Evolutionary conservation across 352 stramenopile species (phyloP), one percentile per base, ranked within the genome.

Genomic region (Globisporangium paroecandrum): DNA sequence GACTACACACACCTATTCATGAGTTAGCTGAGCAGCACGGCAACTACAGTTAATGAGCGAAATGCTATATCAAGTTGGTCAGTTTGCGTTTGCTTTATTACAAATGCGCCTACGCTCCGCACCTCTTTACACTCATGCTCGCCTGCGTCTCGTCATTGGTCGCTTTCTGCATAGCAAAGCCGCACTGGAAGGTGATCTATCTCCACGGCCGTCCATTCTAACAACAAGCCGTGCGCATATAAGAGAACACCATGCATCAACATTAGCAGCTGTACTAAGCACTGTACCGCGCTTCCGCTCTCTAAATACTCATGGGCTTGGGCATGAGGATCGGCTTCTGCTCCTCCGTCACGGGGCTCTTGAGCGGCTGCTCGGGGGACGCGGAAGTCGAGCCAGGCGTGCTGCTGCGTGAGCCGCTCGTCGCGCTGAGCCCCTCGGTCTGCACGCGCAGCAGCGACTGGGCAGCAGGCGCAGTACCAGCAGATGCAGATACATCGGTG

Each of bases 281-380:
- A 18, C 7, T 56, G 32, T 22, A 18, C 13, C 32, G 18, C n/a
- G 2, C 24, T 54, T 3, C 20, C 4, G 1, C 9, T n/a, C 18
- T 15, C 74, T 83, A 88, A 71, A 87, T 85, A 60, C 65, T 74
- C 77, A 89, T 87, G 54, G 79, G 79, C 70, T 90, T 90, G 64
- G 82, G 82, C 82, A 89, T 90, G 13, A 70, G 56, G 51, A 90
- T 77, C 32, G 81, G 76, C 68, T 89, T 89, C 70, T 89, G 81
- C 60, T 85, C 81, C 49, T 74, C 79, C 24, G 68, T 67, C 64
- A 81, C 73, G 29, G 81, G 81, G 64, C 81, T 89, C 59, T 80
- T 80, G 38, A 80, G 64, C 27, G 15, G 54, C 20, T 68, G 46
- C 64, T 59, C 67, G 41, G n/a, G 56, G 51, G 74, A 70, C 47